Evolutionary conservation across 2,329 filamentous ascomycete species (phyloP).

Genomic region (Leptographium galeiforme): DNA sequence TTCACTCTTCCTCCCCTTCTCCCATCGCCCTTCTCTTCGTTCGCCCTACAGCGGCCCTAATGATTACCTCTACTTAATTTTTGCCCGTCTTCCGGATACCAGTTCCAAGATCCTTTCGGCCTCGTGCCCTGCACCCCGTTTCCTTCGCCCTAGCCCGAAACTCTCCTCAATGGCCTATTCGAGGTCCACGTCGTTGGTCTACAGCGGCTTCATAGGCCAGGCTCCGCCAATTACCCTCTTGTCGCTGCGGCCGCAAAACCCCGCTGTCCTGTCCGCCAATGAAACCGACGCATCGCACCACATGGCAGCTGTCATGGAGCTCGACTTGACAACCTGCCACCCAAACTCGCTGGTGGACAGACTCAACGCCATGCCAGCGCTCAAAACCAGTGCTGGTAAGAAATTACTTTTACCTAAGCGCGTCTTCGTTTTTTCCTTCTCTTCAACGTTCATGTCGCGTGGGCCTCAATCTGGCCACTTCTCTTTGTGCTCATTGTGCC

Average conservation of each 20-base stretch:
- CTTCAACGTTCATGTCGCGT: not conserved
- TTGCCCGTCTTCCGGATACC: not conserved
- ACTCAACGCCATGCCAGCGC: constrained; percentile 41
- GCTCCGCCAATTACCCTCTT: not conserved
- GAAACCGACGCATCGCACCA: constrained; percentile 21
- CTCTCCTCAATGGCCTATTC: not conserved
- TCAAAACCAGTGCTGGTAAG: constrained; percentile 49
- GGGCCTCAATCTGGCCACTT: not conserved
- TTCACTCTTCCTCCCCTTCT: too few species aligned
- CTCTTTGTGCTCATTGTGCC: not conserved
- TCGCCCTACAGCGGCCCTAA: too few species aligned
- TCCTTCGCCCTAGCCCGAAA: not conserved
- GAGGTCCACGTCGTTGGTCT: not conserved
- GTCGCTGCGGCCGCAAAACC: not conserved
- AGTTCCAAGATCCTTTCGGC: not conserved
- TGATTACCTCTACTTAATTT: too few species aligned
- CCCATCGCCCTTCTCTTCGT: too few species aligned
- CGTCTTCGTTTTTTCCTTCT: constrained; percentile 1
- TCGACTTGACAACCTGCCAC: constrained; percentile 34
- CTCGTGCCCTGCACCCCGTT: not conserved
- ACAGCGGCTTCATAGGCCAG: not conserved
- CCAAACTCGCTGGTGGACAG: constrained; percentile 36
- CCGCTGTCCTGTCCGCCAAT: constrained; percentile 13
- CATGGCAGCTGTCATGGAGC: constrained; percentile 29
- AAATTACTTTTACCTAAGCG: constrained; percentile 18